Conservation (phyloP, 371 early-diverging fungal species). For the Mucor circinelloides region DNA sequence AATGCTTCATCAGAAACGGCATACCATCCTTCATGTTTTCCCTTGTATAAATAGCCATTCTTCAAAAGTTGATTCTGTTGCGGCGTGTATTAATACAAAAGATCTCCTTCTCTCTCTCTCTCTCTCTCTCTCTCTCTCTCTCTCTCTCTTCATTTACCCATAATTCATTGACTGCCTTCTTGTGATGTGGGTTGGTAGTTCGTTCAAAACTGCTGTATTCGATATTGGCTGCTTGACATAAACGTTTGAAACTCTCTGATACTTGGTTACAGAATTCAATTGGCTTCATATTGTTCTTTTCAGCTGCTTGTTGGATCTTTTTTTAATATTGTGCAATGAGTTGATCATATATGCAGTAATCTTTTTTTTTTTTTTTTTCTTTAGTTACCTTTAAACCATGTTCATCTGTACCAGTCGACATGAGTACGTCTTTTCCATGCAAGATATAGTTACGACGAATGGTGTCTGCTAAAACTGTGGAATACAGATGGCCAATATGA, state of each 20-base stretch:
- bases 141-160: too few species aligned
- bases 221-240: slow-evolving; percentile 76
- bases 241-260: slow-evolving; percentile 74
- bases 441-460: slow-evolving; percentile 75
- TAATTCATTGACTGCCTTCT: slow-evolving; percentile 66
- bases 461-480: slow-evolving; percentile 85
- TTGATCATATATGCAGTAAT: not conserved
- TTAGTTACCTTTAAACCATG: slow-evolving; percentile 88
- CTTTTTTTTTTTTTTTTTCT: not conserved
- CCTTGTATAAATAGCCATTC: slow-evolving; percentile 89
- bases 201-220: slow-evolving; percentile 83
- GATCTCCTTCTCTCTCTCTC: too few species aligned
- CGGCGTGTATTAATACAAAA: too few species aligned
- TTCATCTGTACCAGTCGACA: slow-evolving; percentile 94
- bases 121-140: too few species aligned
- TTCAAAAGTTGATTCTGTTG: slow-evolving; percentile 62
- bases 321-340: too few species aligned
- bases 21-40: slow-evolving; percentile 94
- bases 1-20: slow-evolving; percentile 95
- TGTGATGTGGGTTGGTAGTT: slow-evolving; percentile 84
- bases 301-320: slow-evolving; percentile 92
- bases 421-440: slow-evolving; percentile 60
- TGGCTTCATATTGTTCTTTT: slow-evolving; percentile 58
- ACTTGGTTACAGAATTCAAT: slow-evolving; percentile 78
- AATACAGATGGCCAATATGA: slow-evolving; percentile 95